Percentiles rank a stretch among this genome's conserved stretches.
Evolutionary conservation across 2,329 filamentous ascomycete species (phyloP).

Genomic region (Juglanconis sp.): DNA sequence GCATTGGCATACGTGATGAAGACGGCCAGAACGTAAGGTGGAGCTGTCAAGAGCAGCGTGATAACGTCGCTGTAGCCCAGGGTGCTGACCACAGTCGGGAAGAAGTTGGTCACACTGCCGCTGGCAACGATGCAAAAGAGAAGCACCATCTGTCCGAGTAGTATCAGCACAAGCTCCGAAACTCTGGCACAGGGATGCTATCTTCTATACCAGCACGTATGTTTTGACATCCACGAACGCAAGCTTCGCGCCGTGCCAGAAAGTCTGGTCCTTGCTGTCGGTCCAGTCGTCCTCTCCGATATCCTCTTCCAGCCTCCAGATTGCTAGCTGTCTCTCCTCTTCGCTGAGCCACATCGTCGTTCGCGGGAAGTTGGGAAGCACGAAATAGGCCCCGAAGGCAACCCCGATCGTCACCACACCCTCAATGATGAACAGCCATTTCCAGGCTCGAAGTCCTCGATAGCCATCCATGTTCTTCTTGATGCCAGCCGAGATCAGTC

Average conservation of each 20-base stretch:
- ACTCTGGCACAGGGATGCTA: conserved; percentile 16
- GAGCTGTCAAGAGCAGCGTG: conserved; percentile 61
- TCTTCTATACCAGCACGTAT: conserved; percentile 47
- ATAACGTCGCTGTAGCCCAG: conserved; percentile 59
- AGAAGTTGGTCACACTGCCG: conserved; percentile 64
- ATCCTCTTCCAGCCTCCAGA: conserved; percentile 61
- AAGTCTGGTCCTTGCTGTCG: conserved; percentile 51
- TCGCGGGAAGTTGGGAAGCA: conserved; percentile 48
- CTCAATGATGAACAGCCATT: conserved; percentile 66
- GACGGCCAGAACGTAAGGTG: conserved; percentile 61
- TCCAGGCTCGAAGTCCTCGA: conserved; percentile 56
- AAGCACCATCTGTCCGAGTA: conserved; percentile 41
- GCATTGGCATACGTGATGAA: conserved; percentile 63
- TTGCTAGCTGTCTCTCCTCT: conserved; percentile 54
- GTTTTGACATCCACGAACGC: conserved; percentile 59
- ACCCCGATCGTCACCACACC: conserved; percentile 57
- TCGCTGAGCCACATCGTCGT: conserved; percentile 47
- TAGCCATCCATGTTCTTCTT: conserved; percentile 54
- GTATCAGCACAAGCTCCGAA: neutral
- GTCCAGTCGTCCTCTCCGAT: conserved; percentile 63
- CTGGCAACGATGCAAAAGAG: conserved; percentile 54
- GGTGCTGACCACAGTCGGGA: conserved; percentile 67
- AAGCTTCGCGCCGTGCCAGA: conserved; percentile 51
- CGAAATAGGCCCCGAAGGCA: conserved; percentile 49
- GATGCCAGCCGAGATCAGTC: conserved; percentile 58